Conservation (phyloP, 2,329 filamentous ascomycete species). For the Ophiostoma novo-ulmi region DNA sequence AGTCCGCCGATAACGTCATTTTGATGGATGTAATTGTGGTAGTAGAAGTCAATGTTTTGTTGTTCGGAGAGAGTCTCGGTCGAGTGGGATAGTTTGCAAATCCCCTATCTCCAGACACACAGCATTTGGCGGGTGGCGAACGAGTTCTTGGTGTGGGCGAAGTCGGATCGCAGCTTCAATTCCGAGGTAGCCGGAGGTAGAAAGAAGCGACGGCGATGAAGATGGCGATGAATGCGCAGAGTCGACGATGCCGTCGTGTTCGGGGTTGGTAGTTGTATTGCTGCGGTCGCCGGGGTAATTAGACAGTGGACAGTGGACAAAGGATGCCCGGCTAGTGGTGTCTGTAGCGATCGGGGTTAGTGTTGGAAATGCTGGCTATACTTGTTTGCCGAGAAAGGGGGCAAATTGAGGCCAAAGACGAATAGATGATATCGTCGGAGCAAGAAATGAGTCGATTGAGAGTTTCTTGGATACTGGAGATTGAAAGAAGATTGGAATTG, state of each 20-base stretch:
- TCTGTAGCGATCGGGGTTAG: not conserved
- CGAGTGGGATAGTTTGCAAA: conserved; percentile 13
- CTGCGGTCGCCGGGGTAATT: conserved; percentile 8
- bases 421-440: not conserved
- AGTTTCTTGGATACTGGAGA: not conserved
- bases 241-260: not conserved
- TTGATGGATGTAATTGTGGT: conserved; percentile 5
- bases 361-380: not conserved
- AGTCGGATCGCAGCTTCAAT: not conserved
- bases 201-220: not conserved
- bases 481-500: not conserved
- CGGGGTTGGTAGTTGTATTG: not conserved
- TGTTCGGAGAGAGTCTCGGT: not conserved
- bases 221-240: not conserved
- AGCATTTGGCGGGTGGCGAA: conserved; percentile 20
- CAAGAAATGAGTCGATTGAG: not conserved
- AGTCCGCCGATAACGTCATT: conserved; percentile 14
- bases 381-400: not conserved
- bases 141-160: not conserved
- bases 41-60: not conserved
- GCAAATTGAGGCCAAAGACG: not conserved
- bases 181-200: not conserved
- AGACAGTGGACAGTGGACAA: not conserved
- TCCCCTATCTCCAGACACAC: conserved; percentile 2
- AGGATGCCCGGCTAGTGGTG: not conserved